phyloP scores from a whole-genome alignment of 2,329 filamentous ascomycete genomes.

The Ophiostoma novo-ulmi region DNA sequence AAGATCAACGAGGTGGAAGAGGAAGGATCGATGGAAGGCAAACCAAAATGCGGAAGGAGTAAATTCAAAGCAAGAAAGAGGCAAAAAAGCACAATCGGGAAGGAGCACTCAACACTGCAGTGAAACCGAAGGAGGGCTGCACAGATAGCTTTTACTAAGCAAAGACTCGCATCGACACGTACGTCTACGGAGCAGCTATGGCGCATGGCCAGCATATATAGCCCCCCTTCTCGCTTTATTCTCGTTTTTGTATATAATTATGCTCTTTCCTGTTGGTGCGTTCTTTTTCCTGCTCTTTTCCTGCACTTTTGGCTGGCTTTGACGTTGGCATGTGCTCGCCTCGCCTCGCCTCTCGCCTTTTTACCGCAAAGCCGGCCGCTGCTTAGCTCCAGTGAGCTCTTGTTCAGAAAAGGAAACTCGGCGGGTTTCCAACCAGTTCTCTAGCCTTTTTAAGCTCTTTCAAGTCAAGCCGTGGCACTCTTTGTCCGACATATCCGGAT shows the following conservation, averaged over 20 bases:
- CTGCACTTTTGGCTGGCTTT: background rate
- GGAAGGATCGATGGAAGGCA: background rate
- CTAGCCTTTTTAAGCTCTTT: background rate
- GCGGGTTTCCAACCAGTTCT: background rate
- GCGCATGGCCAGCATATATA: background rate
- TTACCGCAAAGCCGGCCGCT: background rate
- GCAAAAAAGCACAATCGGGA: background rate
- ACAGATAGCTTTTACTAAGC: slow-evolving; percentile 1
- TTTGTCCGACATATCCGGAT: background rate
- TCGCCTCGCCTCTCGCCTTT: background rate
- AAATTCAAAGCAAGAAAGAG: background rate
- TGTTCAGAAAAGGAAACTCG: background rate
- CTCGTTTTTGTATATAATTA: background rate
- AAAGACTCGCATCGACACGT: background rate
- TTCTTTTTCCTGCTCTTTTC: background rate
- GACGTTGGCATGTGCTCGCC: slow-evolving; percentile 9
- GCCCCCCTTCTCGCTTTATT: background rate
- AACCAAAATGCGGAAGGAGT: background rate
- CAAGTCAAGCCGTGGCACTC: background rate
- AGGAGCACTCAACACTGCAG: background rate
- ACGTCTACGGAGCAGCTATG: background rate
- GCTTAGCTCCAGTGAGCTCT: background rate
- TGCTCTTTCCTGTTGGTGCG: background rate
- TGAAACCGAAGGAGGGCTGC: slow-evolving; percentile 6
- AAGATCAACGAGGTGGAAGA: background rate